Evolutionary conservation across 176 grass and related monocot genomes (phyloP).

Genomic region (Aegilops speltoides): DNA sequence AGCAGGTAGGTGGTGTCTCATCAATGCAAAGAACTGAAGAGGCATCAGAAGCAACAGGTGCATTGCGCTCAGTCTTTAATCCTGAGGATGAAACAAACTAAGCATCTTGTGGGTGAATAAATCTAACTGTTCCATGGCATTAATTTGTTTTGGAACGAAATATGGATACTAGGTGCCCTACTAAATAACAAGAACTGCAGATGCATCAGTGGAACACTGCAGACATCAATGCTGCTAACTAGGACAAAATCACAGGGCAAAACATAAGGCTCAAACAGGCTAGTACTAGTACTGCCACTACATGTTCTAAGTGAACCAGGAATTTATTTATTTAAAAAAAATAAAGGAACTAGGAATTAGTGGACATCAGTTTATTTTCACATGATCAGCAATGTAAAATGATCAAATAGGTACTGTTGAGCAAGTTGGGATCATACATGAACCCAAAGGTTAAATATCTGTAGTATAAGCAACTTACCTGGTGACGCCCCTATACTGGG

Average conservation of each 20-base stretch:
- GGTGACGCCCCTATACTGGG: constrained; percentile 93
- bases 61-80: neutral
- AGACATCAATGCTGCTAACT: constrained; percentile 23
- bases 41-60: constrained; percentile 13
- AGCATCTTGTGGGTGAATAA: neutral
- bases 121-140: neutral
- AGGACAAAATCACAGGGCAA: constrained; percentile 12
- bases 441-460: neutral
- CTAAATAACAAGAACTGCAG: constrained; percentile 28
- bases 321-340: neutral
- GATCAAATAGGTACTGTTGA: constrained; percentile 1
- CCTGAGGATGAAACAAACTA: neutral
- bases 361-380: neutral
- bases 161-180: neutral
- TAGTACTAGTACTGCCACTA: neutral
- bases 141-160: neutral
- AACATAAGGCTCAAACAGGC: neutral
- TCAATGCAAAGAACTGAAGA: constrained; percentile 15
- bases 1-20: neutral
- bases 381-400: neutral
- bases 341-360: neutral
- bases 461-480: constrained; percentile 52
- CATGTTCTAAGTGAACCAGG: neutral
- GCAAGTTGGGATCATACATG: neutral
- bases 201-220: neutral